These are phyloP conservation scores for Polyporus arcularius DNA, from an alignment of 768 basidiomycete species.

Conservation along the genomic window DNA sequence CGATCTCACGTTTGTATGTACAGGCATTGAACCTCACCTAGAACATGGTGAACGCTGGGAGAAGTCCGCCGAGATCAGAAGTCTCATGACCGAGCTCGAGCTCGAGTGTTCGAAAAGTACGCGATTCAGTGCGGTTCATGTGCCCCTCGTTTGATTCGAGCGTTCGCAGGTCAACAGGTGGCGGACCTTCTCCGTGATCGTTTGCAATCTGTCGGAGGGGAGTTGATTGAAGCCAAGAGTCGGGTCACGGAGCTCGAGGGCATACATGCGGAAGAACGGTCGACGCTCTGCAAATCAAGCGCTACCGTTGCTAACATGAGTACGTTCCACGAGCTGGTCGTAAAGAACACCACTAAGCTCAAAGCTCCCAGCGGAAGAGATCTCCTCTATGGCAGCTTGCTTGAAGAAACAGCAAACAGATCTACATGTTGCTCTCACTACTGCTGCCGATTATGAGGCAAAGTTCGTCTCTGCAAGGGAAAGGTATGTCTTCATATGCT, in stretches of 20 bases:
- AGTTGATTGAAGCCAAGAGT: constrained; percentile 43
- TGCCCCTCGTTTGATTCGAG: not conserved
- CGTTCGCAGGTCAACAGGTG: constrained; percentile 45
- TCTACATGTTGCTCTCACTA: constrained; percentile 19
- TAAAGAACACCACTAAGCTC: too few relatives aligned
- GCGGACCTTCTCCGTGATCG: constrained; percentile 50
- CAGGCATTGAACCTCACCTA: constrained; percentile 26
- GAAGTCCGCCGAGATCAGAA: constrained; percentile 13
- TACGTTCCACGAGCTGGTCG: not conserved
- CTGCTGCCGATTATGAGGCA: constrained; percentile 21
- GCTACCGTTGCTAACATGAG: not conserved
- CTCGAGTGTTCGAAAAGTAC: constrained; percentile 25
- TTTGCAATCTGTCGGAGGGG: constrained; percentile 41
- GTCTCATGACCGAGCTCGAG: constrained; percentile 22
- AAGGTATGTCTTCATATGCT: constrained; percentile 8
- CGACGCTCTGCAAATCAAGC: constrained; percentile 4
- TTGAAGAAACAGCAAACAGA: constrained; percentile 21
- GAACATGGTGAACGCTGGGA: constrained; percentile 20
- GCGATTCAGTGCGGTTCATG: not conserved
- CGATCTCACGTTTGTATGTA: not conserved
- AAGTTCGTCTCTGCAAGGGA: constrained; percentile 12
- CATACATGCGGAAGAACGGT: constrained; percentile 23
- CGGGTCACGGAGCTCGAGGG: constrained; percentile 42
- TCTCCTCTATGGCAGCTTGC: constrained; percentile 11
- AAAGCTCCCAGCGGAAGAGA: constrained; percentile 13